Base-by-base conservation (phyloP, 1,284 basidiomycete genomes). In the Ganoderma lucidum region DNA sequence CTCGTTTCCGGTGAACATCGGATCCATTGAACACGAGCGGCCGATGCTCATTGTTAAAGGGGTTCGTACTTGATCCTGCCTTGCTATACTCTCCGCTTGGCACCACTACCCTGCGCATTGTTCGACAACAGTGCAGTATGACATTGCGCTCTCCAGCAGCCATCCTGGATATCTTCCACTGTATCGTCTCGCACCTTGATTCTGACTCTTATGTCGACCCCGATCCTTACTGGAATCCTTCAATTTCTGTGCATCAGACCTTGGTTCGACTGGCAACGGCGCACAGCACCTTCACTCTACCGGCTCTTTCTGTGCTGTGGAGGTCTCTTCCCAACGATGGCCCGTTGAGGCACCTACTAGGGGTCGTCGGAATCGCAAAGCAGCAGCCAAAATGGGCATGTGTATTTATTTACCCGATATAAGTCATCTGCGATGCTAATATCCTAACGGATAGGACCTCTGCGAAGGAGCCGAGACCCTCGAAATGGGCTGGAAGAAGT, bases 141-240 rank as follows among this genome's bases (percentile, higher is more conserved):
- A 17, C 17, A 15, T 10, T 30, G 17, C 55, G 17, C 35, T 37
- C 55, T 19, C 30, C 15, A 35, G 19, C 55, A 19, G 3, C 28
- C 17, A 37, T 58, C 32, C 30, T 37, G 0, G 55, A 58, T 58
- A 17, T 58, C 32, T 32, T 58, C 17, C 30, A 58, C 55, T 35
- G 35, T 10, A 58, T 58, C 32, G 14, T 58, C 55, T 58, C 55
- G 32, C 1, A 58, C 35, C 32, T 58, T 58, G 55, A 58, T 37
- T 17, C 35, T 35, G 55, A 58, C 17, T 17, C n/a, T 30, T 23
- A 58, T 35, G 14, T 15, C 28, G 28, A 28, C 14, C 17, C 42
- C 12, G 12, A 15, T 15, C 17, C 42, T 15, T 44, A 14, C 1
- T 14, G 42, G 42, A 3, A 45, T 45, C 44, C 19, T 8, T n/a